Conservation (phyloP, 1,284 basidiomycete species). For the Cutaneotrichosporon sp. region DNA sequence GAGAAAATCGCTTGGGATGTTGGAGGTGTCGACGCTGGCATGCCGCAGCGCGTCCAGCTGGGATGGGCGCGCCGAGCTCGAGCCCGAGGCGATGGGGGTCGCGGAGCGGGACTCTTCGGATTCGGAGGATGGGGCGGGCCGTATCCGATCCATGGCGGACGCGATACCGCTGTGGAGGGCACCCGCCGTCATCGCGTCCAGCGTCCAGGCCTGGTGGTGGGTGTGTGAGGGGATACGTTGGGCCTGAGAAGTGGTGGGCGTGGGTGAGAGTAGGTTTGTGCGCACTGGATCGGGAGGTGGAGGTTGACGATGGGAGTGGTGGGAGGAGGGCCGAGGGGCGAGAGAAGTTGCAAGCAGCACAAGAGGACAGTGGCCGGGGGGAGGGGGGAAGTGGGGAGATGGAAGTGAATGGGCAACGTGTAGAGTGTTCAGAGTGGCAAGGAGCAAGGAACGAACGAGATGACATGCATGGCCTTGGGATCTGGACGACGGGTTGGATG, state of each 20-base stretch:
- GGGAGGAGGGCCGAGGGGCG: too few relatives aligned
- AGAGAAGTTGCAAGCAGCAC: too few relatives aligned
- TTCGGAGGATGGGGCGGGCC: not conserved
- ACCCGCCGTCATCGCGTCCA: not conserved
- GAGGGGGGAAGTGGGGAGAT: too few relatives aligned
- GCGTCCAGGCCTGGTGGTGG: not conserved
- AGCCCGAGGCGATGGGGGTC: not conserved
- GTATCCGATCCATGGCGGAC: not conserved
- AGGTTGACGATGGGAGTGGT: too few relatives aligned
- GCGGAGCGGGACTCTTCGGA: not conserved
- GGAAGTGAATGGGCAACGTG: too few relatives aligned
- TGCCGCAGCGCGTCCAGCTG: not conserved
- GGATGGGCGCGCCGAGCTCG: not conserved
- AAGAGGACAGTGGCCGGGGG: too few relatives aligned
- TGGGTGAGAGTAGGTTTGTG: too few relatives aligned
- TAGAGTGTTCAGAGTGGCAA: too few relatives aligned
- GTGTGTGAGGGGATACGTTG: not conserved
- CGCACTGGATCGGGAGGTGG: too few relatives aligned
- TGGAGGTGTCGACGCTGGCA: not conserved
- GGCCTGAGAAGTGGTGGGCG: not conserved
- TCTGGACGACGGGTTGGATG: too few relatives aligned
- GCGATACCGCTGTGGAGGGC: not conserved
- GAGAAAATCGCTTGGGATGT: conserved; percentile 37
- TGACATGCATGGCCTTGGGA: too few relatives aligned
- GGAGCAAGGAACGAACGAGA: too few relatives aligned